Percentiles rank a stretch among this genome's conserved stretches.
Conservation (phyloP, 345 rosid species). For the Alliaria petiolata region DNA sequence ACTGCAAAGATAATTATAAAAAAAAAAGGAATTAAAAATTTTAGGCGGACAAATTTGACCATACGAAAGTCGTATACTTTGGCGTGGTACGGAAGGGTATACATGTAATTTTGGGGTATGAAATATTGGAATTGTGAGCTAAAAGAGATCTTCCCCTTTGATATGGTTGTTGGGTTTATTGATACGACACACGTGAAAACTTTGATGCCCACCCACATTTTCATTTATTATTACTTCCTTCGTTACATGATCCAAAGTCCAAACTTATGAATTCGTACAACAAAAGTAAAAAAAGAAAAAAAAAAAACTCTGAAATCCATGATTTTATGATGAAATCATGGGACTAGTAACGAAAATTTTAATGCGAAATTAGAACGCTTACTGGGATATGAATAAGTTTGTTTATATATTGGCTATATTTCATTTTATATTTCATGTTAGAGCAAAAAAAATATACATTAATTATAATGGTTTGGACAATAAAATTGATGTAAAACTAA, state of each 20-base stretch:
- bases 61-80: constrained; percentile 19
- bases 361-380: background rate
- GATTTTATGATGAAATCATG: background rate
- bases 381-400: background rate
- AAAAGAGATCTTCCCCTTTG: constrained; percentile 23
- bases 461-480: too few species aligned
- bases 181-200: constrained; percentile 37
- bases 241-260: background rate
- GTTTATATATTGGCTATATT: background rate
- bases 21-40: background rate
- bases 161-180: constrained; percentile 36
- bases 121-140: constrained; percentile 18
- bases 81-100: constrained; percentile 20
- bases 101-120: background rate
- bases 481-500: too few species aligned
- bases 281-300: too few species aligned
- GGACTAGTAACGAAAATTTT: background rate
- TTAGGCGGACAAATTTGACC: constrained; percentile 34
- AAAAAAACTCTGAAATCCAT: background rate
- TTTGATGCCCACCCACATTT: constrained; percentile 21
- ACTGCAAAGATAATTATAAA: background rate
- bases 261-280: background rate
- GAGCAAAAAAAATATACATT: too few species aligned
- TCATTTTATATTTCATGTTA: background rate
- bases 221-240: constrained; percentile 2